A percentile compares a stretch with the other conserved stretches of the same genome.
Evolutionary conservation across 495 filamentous ascomycete species (phyloP).

Genomic region (Aspergillus egyptiacus): DNA sequence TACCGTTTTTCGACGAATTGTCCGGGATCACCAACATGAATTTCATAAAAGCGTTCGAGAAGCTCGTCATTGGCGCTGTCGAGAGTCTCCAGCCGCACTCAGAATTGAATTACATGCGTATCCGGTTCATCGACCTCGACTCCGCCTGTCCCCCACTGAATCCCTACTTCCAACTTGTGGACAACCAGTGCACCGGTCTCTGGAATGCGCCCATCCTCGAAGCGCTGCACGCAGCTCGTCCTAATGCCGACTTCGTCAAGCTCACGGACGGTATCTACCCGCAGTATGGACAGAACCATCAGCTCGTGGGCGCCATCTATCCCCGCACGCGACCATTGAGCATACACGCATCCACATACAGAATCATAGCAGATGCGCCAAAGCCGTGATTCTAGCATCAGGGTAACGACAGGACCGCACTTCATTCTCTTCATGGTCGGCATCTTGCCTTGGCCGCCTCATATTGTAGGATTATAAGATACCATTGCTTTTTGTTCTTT

Average conservation of each 20-base stretch:
- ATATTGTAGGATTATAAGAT: conserved; percentile 15
- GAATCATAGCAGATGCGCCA: conserved; percentile 32
- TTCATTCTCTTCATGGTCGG: background rate
- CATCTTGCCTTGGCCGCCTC: background rate
- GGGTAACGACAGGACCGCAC: background rate
- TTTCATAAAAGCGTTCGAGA: conserved; percentile 63
- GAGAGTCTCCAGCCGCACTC: conserved; percentile 48
- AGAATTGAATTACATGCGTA: conserved; percentile 52
- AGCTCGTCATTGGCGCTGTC: conserved; percentile 55
- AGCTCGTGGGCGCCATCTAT: conserved; percentile 27
- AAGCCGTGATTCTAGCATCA: conserved; percentile 14
- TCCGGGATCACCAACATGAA: conserved; percentile 61
- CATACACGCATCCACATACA: conserved; percentile 30
- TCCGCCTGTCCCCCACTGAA: conserved; percentile 49
- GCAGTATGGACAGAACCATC: conserved; percentile 26
- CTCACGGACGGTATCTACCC: conserved; percentile 48
- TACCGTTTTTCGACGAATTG: conserved; percentile 41
- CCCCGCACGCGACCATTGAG: conserved; percentile 28
- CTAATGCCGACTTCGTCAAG: conserved; percentile 50
- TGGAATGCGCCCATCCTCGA: conserved; percentile 63
- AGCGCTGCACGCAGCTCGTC: conserved; percentile 47
- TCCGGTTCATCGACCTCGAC: conserved; percentile 69
- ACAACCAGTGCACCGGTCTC: conserved; percentile 55
- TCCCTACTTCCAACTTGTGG: conserved; percentile 57
- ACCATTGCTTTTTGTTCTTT: background rate